These are phyloP conservation scores for Litchi chinensis DNA, from an alignment of 345 rosid genomes.

Conservation along the genomic window DNA sequence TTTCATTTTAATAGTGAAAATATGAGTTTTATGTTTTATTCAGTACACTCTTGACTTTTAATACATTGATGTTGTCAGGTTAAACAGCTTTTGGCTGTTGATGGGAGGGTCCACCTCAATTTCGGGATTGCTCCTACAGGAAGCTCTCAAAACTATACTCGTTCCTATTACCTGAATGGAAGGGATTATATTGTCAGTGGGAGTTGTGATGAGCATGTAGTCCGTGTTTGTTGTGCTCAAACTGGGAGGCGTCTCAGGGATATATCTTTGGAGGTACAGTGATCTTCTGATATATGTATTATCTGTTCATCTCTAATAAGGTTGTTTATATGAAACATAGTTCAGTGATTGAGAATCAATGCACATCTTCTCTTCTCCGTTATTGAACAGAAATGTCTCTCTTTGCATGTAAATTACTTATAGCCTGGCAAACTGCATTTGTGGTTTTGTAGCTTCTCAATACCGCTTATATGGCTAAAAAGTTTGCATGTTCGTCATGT, in stretches of 20 bases:
- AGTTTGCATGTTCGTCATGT: not conserved
- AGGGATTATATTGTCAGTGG: slow-evolving; percentile 91
- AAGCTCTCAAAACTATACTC: slow-evolving; percentile 86
- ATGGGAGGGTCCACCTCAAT: slow-evolving; percentile 79
- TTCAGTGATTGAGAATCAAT: not conserved
- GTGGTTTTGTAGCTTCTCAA: not conserved
- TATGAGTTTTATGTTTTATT: not conserved
- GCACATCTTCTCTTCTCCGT: not conserved
- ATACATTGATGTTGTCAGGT: slow-evolving; percentile 55
- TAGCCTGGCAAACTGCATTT: slow-evolving; percentile 1
- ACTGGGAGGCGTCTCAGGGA: slow-evolving; percentile 97
- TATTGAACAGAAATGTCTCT: not conserved
- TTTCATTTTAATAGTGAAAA: slow-evolving; percentile 10
- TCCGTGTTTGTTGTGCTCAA: slow-evolving; percentile 94
- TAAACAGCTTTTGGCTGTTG: slow-evolving; percentile 82
- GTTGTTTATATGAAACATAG: slow-evolving; percentile 8
- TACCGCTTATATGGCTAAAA: not conserved
- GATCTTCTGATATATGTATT: slow-evolving; percentile 2
- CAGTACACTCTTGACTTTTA: slow-evolving; percentile 2
- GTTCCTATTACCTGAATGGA: slow-evolving; percentile 93
- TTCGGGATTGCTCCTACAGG: slow-evolving; percentile 75
- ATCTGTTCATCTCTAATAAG: not conserved
- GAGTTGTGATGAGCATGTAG: slow-evolving; percentile 85
- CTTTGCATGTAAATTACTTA: not conserved
- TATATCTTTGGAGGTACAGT: slow-evolving; percentile 77